Conservation (phyloP, 768 basidiomycete species). For the Auricularia auricula-judae region DNA sequence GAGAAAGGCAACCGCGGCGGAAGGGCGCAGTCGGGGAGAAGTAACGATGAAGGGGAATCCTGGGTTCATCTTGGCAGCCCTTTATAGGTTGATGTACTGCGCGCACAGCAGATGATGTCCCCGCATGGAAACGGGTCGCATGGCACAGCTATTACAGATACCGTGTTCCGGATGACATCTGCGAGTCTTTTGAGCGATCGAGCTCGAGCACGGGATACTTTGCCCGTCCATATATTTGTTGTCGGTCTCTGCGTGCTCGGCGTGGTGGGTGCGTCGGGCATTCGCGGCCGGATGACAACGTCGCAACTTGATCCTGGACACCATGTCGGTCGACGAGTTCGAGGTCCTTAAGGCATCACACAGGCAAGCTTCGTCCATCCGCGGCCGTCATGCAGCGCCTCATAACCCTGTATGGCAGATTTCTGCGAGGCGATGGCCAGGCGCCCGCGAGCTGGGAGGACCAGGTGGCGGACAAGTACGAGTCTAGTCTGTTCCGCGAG, state of each 20-base stretch:
- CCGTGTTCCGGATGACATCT: neutral
- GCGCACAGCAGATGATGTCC: neutral
- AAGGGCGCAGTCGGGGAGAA: neutral
- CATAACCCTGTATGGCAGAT: conserved; percentile 32
- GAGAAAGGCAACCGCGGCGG: neutral
- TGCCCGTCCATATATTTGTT: no score
- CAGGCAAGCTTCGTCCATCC: conserved; percentile 30
- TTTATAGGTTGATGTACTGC: neutral
- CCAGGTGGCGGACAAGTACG: conserved; percentile 79
- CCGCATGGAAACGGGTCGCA: neutral
- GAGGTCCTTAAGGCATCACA: conserved; percentile 67
- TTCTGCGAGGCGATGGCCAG: conserved; percentile 51
- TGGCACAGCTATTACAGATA: neutral
- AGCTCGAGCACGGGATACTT: no score
- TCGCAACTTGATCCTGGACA: conserved; percentile 21
- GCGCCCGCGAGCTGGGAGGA: conserved; percentile 62
- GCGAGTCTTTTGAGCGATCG: neutral
- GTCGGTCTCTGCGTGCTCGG: no score
- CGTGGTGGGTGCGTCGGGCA: neutral
- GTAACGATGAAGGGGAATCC: neutral
- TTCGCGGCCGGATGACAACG: neutral
- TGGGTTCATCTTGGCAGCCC: neutral
- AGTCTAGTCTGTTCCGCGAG: conserved; percentile 79
- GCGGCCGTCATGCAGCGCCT: neutral
- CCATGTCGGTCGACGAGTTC: conserved; percentile 46